Base-by-base conservation (phyloP, 768 basidiomycete genomes). In the Russula vinacea region DNA sequence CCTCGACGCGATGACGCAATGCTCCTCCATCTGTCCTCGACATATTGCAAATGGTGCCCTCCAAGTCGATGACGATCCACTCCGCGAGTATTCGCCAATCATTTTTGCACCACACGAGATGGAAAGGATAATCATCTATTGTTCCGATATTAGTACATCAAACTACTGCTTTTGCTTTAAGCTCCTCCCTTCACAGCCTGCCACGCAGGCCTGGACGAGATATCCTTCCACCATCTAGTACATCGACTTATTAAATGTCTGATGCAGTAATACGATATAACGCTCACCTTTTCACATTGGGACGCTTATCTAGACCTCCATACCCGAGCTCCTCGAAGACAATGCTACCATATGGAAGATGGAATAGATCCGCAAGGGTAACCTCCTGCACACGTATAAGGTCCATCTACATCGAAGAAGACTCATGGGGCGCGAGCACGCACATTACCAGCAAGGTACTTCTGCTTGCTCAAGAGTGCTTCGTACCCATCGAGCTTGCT, bases 141-240 rank as follows among this genome's bases (percentile, higher is more conserved):
- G n/a, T n/a, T n/a, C n/a, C n/a, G n/a, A n/a, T n/a, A n/a, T n/a
- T n/a, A n/a, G n/a, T n/a, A n/a, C n/a, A n/a, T n/a, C n/a, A n/a
- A n/a, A n/a, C n/a, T n/a, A n/a, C n/a, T n/a, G n/a, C n/a, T n/a
- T n/a, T n/a, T n/a, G n/a, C n/a, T n/a, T 56, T 22, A 62, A 58
- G 45, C 55, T 2, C 33, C 54, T 8, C 45, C 3, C 51, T 65
- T 56, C 33, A 65, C 60, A 0, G 60, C 60, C 19, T 44, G 24
- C 64, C 64, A 65, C 22, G 60, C 1, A 5, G 54, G 39, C 10
- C 64, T 54, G 22, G 60, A 51, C 2, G 54, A 26, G 39, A 65
- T 51, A 7, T 56, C 64, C 1, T 52, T 56, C 60, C 64, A 65
- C 64, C 64, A 65, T 32, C 62, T 63, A n/a, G n/a, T n/a, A 58